Conservation (phyloP, 345 rosid species). For the Mercurialis annua region DNA sequence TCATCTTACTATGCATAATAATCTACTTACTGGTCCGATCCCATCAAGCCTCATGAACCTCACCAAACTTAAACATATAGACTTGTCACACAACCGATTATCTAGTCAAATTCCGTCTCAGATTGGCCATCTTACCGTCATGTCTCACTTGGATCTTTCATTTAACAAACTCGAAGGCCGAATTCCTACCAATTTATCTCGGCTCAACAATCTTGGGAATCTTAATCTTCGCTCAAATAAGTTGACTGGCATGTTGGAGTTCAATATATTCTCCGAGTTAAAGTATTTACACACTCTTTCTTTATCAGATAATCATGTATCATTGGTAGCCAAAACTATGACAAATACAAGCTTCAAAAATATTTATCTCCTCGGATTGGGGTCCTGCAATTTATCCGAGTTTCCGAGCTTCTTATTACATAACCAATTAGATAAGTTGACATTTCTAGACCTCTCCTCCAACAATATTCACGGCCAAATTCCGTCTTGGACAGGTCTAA, state of each 20-base stretch:
- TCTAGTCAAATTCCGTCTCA: background rate
- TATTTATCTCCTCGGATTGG: background rate
- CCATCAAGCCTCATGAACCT: conserved; percentile 1
- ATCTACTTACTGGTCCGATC: conserved; percentile 11
- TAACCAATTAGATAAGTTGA: conserved; percentile 9
- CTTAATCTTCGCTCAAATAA: conserved; percentile 2
- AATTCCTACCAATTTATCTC: background rate
- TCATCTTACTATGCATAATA: background rate
- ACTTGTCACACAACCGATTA: background rate
- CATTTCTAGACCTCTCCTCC: background rate
- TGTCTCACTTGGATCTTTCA: background rate
- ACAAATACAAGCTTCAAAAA: background rate
- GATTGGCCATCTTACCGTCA: background rate
- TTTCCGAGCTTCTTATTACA: conserved; percentile 23
- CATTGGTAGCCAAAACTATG: background rate
- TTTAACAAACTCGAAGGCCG: background rate
- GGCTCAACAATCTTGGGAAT: background rate
- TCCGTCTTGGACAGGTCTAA: conserved; percentile 16
- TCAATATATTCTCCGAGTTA: conserved; percentile 3
- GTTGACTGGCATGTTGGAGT: conserved; percentile 8
- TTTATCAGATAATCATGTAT: conserved; percentile 20
- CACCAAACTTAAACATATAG: background rate
- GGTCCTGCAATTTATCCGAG: conserved; percentile 11
- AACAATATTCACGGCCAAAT: conserved; percentile 21
- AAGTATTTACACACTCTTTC: fast-evolving